These are phyloP conservation scores for Neurospora hispaniola DNA, from an alignment of 495 filamentous ascomycete species.

Conservation along the genomic window DNA sequence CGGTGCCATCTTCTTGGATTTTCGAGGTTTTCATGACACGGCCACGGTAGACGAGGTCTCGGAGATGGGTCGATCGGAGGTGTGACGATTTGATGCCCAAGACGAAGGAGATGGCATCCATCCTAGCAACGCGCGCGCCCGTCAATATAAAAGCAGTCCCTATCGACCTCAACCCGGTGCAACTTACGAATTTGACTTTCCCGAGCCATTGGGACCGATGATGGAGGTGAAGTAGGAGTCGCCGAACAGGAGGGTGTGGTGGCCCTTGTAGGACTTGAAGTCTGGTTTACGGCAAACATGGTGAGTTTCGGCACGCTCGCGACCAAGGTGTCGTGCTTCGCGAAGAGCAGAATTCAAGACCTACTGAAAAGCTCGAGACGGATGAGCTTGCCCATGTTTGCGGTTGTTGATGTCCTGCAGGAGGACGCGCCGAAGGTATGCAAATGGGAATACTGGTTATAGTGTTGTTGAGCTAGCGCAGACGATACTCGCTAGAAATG, in stretches of 20 bases:
- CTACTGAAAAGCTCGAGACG: slow-evolving; percentile 89
- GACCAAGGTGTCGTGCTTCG: background rate
- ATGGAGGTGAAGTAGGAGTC: slow-evolving; percentile 99
- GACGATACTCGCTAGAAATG: background rate
- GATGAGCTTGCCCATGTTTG: slow-evolving; percentile 69
- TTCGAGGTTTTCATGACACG: slow-evolving; percentile 85
- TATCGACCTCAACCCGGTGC: background rate
- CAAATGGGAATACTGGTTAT: background rate
- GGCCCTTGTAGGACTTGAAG: slow-evolving; percentile 98
- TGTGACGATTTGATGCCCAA: slow-evolving; percentile 97
- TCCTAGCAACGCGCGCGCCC: slow-evolving; percentile 40
- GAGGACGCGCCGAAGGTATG: slow-evolving; percentile 6
- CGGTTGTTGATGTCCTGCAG: slow-evolving; percentile 9
- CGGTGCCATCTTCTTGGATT: slow-evolving; percentile 77
- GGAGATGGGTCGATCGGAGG: slow-evolving; percentile 86
- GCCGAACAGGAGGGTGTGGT: slow-evolving; percentile 87
- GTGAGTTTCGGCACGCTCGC: slow-evolving; percentile 5
- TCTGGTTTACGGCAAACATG: slow-evolving; percentile 39
- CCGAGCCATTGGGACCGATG: slow-evolving; percentile 98
- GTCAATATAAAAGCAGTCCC: background rate
- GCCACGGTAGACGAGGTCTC: slow-evolving; percentile 91
- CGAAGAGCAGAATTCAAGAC: slow-evolving; percentile 16
- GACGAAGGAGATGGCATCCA: slow-evolving; percentile 99
- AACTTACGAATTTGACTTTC: slow-evolving; percentile 97
- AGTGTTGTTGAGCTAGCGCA: background rate